phyloP scores from a whole-genome alignment of 2,329 filamentous ascomycete species.

The Colletotrichum eremochloae region DNA sequence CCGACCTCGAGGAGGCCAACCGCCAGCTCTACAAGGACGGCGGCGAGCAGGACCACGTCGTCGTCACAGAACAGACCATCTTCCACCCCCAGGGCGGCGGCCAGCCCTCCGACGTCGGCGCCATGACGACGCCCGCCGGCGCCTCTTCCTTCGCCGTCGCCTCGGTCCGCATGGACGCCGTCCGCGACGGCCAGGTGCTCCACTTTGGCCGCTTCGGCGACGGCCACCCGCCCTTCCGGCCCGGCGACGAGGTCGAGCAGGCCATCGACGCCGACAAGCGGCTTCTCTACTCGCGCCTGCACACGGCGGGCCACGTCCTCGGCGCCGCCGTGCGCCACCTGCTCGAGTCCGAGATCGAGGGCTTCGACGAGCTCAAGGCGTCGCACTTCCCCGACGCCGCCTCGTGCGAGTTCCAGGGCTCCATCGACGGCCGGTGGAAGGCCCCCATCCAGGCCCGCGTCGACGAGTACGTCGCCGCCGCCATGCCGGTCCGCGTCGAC shows the following conservation, averaged over 20 bases:
- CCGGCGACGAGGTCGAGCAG: constrained; percentile 65
- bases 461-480: constrained; percentile 68
- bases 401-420: constrained; percentile 75
- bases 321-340: constrained; percentile 75
- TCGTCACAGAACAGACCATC: constrained; percentile 75
- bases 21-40: constrained; percentile 70
- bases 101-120: constrained; percentile 77
- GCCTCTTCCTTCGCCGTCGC: constrained; percentile 63
- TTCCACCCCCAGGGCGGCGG: constrained; percentile 83
- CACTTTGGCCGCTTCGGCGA: constrained; percentile 73
- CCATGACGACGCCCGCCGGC: constrained; percentile 57
- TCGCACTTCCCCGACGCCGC: constrained; percentile 78
- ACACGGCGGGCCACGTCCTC: constrained; percentile 81
- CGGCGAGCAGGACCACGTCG: constrained; percentile 64
- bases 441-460: constrained; percentile 71
- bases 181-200: constrained; percentile 68
- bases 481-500: constrained; percentile 72
- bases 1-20: constrained; percentile 63
- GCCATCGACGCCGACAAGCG: constrained; percentile 72
- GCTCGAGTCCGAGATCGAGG: constrained; percentile 62
- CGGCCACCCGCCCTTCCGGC: constrained; percentile 50
- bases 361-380: constrained; percentile 77
- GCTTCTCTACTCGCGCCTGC: constrained; percentile 74
- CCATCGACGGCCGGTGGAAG: constrained; percentile 75
- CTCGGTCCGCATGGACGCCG: constrained; percentile 68